Evolutionary conservation across 495 filamentous ascomycete genomes (phyloP), one percentile per base, ranked within the genome.

Genomic region (Beverwykella pulmonaria): DNA sequence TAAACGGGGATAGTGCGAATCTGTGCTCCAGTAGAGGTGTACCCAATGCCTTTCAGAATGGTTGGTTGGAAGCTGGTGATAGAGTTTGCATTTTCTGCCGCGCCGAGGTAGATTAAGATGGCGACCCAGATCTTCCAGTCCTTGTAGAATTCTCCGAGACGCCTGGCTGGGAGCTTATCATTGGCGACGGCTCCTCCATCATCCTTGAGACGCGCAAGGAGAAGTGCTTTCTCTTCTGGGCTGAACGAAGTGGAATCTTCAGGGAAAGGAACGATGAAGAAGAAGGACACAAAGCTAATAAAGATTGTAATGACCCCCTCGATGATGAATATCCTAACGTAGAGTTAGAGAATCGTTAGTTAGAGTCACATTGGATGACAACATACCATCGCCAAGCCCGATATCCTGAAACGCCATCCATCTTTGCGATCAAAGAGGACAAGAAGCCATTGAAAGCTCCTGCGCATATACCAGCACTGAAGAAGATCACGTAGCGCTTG

Each of bases 31-130:
- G 85, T 84, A 1, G 83, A 81, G 3, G 78, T 79, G 63, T 88
- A 90, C 0, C 61, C 61, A 32, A 64, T 26, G 23, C 53, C 52
- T 20, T 34, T 29, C 1, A 64, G 25, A 19, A 64, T 88, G 2
- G 79, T 86, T 0, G 89, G 89, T 0, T 89, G 82, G 77, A 90
- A 91, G 23, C 89, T 77, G 1, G 82, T 84, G 74, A 90, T 86
- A n/a, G 85, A 87, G 65, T 90, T 90, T 0, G 58, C 63, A 36
- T 61, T 67, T 53, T 60, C 63, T 39, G 67, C 46, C 10, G 52
- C 56, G 22, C 56, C 68, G 29, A 70, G 10, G 29, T 70, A 67
- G 5, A 55, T 44, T 27, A 67, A 14, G 29, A 58, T 46, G 10
- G 29, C 57, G 7, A 36, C 32, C 68, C 68, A 71, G 20, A 71